Evolutionary conservation across 2,329 filamentous ascomycete species (phyloP).

Genomic region (Dendrostoma leiphaemia): DNA sequence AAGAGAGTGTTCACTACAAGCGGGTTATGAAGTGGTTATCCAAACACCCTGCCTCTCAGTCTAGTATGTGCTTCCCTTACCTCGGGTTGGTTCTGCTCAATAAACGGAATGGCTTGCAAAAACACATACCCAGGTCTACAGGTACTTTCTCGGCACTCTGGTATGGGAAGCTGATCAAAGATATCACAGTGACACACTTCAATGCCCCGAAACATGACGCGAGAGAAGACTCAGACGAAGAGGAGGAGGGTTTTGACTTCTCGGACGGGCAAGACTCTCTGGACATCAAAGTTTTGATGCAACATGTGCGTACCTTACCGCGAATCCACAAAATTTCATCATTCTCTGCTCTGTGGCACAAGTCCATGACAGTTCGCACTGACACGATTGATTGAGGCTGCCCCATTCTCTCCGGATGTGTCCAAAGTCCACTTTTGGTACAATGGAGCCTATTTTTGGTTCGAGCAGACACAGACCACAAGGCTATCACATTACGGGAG

Average conservation of each 20-base stretch:
- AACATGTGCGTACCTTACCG: neutral
- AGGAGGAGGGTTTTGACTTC: neutral
- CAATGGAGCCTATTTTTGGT: neutral
- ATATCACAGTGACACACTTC: neutral
- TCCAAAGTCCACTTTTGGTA: neutral
- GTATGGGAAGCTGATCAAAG: neutral
- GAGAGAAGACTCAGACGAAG: neutral
- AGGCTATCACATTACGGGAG: neutral
- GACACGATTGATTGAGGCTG: too few relatives aligned
- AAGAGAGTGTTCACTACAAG: neutral
- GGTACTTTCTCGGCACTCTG: too few relatives aligned
- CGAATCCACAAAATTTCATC: neutral
- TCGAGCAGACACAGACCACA: neutral
- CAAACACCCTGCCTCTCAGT: neutral
- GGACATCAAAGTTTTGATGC: neutral
- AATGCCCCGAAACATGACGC: neutral
- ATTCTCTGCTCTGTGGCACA: too few relatives aligned
- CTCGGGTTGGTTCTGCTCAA: neutral
- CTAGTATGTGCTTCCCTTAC: neutral
- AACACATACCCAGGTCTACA: neutral
- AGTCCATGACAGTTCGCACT: too few relatives aligned
- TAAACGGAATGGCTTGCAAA: neutral
- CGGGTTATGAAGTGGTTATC: neutral
- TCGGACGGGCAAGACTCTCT: neutral
- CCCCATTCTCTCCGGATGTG: neutral